These are phyloP conservation scores for Penicillium ochrochloron DNA, from an alignment of 495 filamentous ascomycete genomes.

Conservation along the genomic window DNA sequence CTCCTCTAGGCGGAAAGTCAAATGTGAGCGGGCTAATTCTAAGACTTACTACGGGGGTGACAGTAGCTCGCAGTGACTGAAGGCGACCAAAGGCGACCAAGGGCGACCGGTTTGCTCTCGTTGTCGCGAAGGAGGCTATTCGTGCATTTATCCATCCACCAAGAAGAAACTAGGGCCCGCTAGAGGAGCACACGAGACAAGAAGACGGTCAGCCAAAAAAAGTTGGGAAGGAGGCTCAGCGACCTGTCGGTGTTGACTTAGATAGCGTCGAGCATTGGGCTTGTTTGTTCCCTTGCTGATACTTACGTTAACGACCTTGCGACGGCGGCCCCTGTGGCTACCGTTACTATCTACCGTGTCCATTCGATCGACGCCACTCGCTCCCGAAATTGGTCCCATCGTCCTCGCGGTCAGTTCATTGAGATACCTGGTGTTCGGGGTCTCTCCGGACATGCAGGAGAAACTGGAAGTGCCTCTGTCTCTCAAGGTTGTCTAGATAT, in stretches of 20 bases:
- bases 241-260: neutral
- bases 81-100: slow-evolving; percentile 17
- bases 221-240: neutral
- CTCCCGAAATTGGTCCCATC: slow-evolving; percentile 4
- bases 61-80: slow-evolving; percentile 2
- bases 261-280: neutral
- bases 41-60: slow-evolving; percentile 2
- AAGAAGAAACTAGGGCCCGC: slow-evolving; percentile 22
- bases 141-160: slow-evolving; percentile 19
- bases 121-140: slow-evolving; percentile 27
- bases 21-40: slow-evolving; percentile 14
- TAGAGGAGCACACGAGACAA: slow-evolving; percentile 13
- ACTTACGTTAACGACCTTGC: neutral
- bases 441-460: slow-evolving; percentile 14
- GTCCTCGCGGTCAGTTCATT: neutral
- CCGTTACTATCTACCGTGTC: neutral
- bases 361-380: neutral
- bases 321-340: neutral
- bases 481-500: slow-evolving; percentile 14
- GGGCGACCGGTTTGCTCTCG: slow-evolving; percentile 27
- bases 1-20: slow-evolving; percentile 24
- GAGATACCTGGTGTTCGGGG: slow-evolving; percentile 6
- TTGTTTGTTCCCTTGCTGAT: neutral
- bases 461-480: slow-evolving; percentile 18
- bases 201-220: neutral